Evolutionary conservation across 2,329 filamentous ascomycete species (phyloP).

Genomic region (Calonectria crousiana): DNA sequence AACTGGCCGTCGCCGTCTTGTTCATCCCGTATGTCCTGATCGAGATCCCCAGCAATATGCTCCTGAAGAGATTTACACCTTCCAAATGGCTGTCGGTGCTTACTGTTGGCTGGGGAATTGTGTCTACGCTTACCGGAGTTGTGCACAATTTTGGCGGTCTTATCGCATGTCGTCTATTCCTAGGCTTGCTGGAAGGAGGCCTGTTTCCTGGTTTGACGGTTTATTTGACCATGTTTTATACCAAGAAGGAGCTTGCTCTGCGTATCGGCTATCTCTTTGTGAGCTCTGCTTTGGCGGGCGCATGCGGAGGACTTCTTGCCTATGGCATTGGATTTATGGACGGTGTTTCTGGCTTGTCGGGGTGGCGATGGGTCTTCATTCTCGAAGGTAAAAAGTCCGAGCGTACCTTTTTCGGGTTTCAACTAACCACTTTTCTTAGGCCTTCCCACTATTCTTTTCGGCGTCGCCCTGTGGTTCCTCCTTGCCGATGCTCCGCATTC

Average conservation of each 20-base stretch:
- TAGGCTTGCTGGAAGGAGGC: slow-evolving; percentile 51
- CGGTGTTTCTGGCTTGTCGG: slow-evolving; percentile 54
- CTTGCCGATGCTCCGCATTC: slow-evolving; percentile 15
- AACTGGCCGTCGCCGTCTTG: slow-evolving; percentile 71
- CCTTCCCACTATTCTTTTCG: slow-evolving; percentile 22
- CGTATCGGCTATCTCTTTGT: slow-evolving; percentile 67
- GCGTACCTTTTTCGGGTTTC: no score
- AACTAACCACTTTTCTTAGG: slow-evolving; percentile 51
- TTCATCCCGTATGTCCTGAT: slow-evolving; percentile 69
- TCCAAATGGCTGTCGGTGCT: slow-evolving; percentile 66
- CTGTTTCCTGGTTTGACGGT: slow-evolving; percentile 69
- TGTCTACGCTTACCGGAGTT: slow-evolving; percentile 66
- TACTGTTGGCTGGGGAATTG: slow-evolving; percentile 66
- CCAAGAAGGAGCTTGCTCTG: slow-evolving; percentile 66
- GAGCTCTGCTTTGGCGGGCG: slow-evolving; percentile 69
- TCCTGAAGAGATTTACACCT: slow-evolving; percentile 66
- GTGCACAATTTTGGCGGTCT: slow-evolving; percentile 61
- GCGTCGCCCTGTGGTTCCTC: slow-evolving; percentile 8
- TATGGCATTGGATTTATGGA: slow-evolving; percentile 73
- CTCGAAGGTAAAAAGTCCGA: slow-evolving; percentile 50
- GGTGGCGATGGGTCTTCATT: slow-evolving; percentile 76
- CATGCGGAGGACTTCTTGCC: slow-evolving; percentile 68
- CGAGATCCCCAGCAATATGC: slow-evolving; percentile 68
- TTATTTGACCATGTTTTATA: slow-evolving; percentile 68
- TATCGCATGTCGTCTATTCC: slow-evolving; percentile 59